These are phyloP conservation scores for Candida khao-thaluensis DNA, from an alignment of 805 yeast genomes.

Conservation along the genomic window DNA sequence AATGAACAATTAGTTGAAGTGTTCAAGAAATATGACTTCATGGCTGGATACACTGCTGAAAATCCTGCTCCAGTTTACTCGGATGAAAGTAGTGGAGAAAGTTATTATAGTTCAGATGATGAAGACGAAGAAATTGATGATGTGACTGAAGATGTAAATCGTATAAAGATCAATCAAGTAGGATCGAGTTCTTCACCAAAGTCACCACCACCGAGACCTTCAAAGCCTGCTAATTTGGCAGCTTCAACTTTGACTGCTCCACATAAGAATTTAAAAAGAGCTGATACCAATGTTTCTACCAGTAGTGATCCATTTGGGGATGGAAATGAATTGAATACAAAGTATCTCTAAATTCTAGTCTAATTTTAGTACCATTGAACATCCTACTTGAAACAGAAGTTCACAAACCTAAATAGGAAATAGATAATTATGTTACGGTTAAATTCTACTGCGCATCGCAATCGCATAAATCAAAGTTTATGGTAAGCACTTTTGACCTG, in stretches of 20 bases:
- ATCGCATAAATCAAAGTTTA: too few species aligned
- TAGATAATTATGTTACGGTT: too few species aligned
- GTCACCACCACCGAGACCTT: slow-evolving; percentile 31
- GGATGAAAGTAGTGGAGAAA: slow-evolving; percentile 33
- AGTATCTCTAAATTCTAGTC: background rate
- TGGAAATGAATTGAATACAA: slow-evolving; percentile 20
- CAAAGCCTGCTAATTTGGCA: slow-evolving; percentile 19
- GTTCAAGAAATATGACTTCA: slow-evolving; percentile 64
- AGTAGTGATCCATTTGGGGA: slow-evolving; percentile 43
- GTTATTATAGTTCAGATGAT: slow-evolving; percentile 42
- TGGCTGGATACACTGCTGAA: slow-evolving; percentile 41
- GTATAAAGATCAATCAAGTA: slow-evolving; percentile 9
- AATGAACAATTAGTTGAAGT: slow-evolving; percentile 86
- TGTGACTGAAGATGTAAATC: slow-evolving; percentile 19
- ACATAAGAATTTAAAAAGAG: slow-evolving; percentile 20
- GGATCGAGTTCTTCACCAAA: slow-evolving; percentile 7
- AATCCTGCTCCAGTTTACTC: slow-evolving; percentile 37
- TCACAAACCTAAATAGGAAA: too few species aligned
- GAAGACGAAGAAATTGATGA: slow-evolving; percentile 20
- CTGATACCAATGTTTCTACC: slow-evolving; percentile 26
- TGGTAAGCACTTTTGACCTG: too few species aligned
- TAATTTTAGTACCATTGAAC: too few species aligned
- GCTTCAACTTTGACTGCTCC: slow-evolving; percentile 11
- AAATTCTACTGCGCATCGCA: background rate
- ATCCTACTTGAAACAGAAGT: too few species aligned